Conservation (phyloP, 2,329 filamentous ascomycete genomes). For the Didymella keratinophila region DNA sequence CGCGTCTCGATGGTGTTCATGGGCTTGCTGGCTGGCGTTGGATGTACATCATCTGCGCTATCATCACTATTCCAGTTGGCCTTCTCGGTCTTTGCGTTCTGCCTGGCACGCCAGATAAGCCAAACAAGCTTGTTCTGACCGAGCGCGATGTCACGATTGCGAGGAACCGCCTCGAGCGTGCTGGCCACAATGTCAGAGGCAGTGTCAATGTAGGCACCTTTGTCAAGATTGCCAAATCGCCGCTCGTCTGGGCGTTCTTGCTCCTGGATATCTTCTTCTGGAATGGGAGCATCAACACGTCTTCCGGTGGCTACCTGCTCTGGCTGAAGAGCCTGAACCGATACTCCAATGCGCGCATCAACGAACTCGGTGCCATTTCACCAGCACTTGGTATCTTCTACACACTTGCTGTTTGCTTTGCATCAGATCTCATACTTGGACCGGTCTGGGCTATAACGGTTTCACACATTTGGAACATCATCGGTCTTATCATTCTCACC, state of each 20-base stretch:
- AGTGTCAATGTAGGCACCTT: constrained; percentile 32
- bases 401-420: not conserved
- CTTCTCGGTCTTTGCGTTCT: constrained; percentile 61
- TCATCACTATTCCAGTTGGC: constrained; percentile 65
- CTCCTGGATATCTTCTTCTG: constrained; percentile 65
- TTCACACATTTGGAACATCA: constrained; percentile 56
- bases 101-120: constrained; percentile 60
- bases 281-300: constrained; percentile 50
- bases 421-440: not conserved
- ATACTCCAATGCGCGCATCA: constrained; percentile 58
- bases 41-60: constrained; percentile 51
- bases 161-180: constrained; percentile 55
- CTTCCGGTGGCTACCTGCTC: constrained; percentile 61
- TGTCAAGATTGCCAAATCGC: constrained; percentile 44
- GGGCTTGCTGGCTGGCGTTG: constrained; percentile 50
- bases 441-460: not conserved
- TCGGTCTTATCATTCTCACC: constrained; percentile 55
- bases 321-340: constrained; percentile 65
- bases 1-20: constrained; percentile 65
- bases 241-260: constrained; percentile 61
- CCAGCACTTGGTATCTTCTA: constrained; percentile 38
- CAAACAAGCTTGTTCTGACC: constrained; percentile 58
- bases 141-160: constrained; percentile 58
- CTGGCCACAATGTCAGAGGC: constrained; percentile 50
- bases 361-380: constrained; percentile 61